Evolutionary conservation across 148 eudicot species (phyloP).

Genomic region (Euryodendron excelsum): DNA sequence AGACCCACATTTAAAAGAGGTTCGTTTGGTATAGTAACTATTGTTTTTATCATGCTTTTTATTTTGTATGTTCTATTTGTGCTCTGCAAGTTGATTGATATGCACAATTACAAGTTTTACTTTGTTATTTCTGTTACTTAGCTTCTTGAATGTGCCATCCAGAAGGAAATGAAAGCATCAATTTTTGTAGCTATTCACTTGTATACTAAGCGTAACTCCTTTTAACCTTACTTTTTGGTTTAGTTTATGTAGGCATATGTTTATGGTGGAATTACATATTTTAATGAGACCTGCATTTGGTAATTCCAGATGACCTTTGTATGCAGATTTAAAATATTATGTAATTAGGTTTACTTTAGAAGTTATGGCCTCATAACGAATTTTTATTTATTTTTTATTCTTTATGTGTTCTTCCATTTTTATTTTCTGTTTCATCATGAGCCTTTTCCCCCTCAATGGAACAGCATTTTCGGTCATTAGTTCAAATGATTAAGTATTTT

Average conservation of each 20-base stretch:
- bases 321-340: background rate
- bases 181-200: background rate
- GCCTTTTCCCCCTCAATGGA: too few species aligned
- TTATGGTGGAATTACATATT: background rate
- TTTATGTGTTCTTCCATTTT: background rate
- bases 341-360: background rate
- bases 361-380: background rate
- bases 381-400: background rate
- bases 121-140: background rate
- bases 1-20: constrained; percentile 70
- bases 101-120: background rate
- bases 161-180: background rate
- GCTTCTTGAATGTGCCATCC: background rate
- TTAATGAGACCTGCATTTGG: background rate
- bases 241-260: background rate
- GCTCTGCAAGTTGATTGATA: background rate
- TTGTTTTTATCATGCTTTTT: background rate
- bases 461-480: too few species aligned
- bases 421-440: background rate
- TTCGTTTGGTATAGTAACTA: constrained; percentile 16
- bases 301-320: background rate
- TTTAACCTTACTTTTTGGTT: background rate
- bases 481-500: too few species aligned
- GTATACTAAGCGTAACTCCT: background rate
- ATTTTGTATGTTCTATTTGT: background rate